Base-by-base conservation (phyloP, 805 yeast species). In the Starmerella gropengiesseri region DNA sequence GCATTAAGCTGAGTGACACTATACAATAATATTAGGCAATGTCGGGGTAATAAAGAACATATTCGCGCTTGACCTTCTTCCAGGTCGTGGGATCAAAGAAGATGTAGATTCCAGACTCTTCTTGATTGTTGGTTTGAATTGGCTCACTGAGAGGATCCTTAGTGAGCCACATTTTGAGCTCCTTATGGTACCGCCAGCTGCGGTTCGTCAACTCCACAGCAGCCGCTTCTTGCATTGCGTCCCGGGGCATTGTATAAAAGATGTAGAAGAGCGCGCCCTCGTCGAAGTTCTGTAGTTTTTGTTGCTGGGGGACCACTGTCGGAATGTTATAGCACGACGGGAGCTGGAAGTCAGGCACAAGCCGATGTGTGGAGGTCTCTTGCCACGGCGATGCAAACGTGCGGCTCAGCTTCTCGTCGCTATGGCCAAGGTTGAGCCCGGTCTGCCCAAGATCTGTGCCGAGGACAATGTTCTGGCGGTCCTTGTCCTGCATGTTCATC, bases 101-200 rank as follows among this genome's bases (percentile, higher is more conserved):
- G 19, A 87, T 78, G 59, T 91, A 91, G 8, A 86, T 77, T 1
- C 98, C 97, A 48, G 89, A 74, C 63, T 91, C 98, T 43, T 87
- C 84, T 27, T 82, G 89, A 28, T 79, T 80, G 26, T 81, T 74
- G 46, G 85, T 83, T 51, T 68, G 76, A 13, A 83, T 74, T 1
- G 96, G 95, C 60, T 89, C 97, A 48, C 78, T 77, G 54, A 76
- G 75, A 22, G 94, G 82, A 56, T 86, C 95, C 61, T 91, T 91
- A 11, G 98, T 91, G 46, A 91, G 66, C 98, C 98, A 91, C 40
- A 91, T 86, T 65, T 87, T 93, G 44, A 91, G 72, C 48, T 85
- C 94, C 64, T 86, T 89, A 64, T 91, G 98, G 58, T 83, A 91
- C 52, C 97, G 74, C 99, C 99, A 91, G 63, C 89, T 91, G 55